Conservation (phyloP, 345 rosid genomes). For the Gossypium herbaceum region DNA sequence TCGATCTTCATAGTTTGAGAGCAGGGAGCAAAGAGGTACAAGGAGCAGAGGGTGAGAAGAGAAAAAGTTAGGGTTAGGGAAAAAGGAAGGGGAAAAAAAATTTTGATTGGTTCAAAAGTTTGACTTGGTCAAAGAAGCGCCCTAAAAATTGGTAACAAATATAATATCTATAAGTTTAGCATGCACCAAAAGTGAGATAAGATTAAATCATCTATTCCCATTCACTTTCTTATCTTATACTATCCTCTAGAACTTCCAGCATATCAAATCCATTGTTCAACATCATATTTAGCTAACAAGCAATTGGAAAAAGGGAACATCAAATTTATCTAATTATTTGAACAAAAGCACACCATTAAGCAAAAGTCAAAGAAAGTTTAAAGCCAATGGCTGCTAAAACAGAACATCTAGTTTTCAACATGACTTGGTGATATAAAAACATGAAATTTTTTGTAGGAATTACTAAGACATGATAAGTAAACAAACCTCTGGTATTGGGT, state of each 20-base stretch:
- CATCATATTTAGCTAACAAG: slow-evolving; percentile 2
- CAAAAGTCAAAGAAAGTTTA: not conserved
- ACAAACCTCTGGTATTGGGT: slow-evolving; percentile 83
- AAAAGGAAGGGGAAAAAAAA: not conserved
- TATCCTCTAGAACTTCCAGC: not conserved
- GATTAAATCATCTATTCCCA: not conserved
- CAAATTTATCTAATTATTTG: not conserved
- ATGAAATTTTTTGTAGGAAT: not conserved
- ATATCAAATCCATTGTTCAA: not conserved
- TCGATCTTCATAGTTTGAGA: too few species aligned
- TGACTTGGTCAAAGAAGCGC: too few species aligned
- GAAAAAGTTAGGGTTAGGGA: too few species aligned
- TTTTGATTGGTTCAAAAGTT: not conserved
- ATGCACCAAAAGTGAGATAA: slow-evolving; percentile 3
- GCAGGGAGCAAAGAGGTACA: too few species aligned
- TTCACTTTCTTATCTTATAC: not conserved
- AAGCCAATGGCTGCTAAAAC: not conserved
- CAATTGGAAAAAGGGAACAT: not conserved
- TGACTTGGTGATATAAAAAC: not conserved
- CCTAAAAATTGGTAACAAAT: not conserved
- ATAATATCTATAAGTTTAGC: not conserved
- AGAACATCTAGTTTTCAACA: not conserved
- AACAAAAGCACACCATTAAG: not conserved
- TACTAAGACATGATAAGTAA: not conserved
- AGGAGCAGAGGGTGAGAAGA: too few species aligned